Conservation (phyloP, 768 basidiomycete species). For the Xerocomus spinulosus region DNA sequence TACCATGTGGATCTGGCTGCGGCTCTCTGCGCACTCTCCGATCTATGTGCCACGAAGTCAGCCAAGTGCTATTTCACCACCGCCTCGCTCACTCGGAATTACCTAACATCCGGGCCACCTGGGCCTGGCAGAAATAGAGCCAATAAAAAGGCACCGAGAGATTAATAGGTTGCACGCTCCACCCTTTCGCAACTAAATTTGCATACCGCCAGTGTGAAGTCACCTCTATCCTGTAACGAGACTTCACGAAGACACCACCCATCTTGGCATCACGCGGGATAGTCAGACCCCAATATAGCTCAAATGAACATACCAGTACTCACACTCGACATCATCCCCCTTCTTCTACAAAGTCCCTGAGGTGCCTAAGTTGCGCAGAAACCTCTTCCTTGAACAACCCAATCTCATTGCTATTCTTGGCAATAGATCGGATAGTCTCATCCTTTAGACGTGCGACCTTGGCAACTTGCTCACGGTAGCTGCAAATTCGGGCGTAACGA, state of each 20-base stretch:
- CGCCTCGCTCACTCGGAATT: too few relatives aligned
- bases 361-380: conserved; percentile 61
- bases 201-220: conserved; percentile 1
- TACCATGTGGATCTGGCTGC: neutral
- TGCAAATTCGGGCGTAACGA: conserved; percentile 27
- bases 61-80: too few relatives aligned
- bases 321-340: conserved; percentile 26
- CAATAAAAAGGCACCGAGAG: too few relatives aligned
- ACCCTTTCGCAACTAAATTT: neutral
- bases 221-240: neutral
- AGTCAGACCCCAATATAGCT: neutral
- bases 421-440: conserved; percentile 74
- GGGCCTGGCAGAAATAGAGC: too few relatives aligned
- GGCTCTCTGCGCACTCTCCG: neutral
- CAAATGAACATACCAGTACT: neutral
- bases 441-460: conserved; percentile 71
- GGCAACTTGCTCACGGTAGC: conserved; percentile 76
- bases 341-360: conserved; percentile 64
- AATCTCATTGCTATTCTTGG: conserved; percentile 82
- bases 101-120: too few relatives aligned
- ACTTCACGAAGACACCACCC: neutral
- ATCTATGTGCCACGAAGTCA: neutral
- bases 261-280: neutral
- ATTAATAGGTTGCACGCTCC: too few relatives aligned
- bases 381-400: conserved; percentile 78